Base-by-base conservation (phyloP, 202 grass and related monocot species). In the Panicum virgatum region DNA sequence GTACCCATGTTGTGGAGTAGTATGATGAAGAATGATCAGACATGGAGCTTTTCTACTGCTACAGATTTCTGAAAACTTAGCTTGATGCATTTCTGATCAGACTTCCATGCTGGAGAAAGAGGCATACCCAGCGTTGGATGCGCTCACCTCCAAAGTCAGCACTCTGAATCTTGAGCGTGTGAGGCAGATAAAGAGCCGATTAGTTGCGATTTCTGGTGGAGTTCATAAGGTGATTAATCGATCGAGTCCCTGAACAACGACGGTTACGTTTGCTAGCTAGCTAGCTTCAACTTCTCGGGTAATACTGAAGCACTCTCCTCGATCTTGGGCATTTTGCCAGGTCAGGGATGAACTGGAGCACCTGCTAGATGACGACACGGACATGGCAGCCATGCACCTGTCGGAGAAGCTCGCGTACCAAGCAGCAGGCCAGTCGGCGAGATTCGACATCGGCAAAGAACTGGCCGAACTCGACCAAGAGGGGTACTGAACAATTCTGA, bases 131-230 rank as follows among this genome's bases (percentile, higher is more conserved):
- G 88, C 85, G 52, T 63, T 94, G 67, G 91, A 94, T 45, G 85
- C 88, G 60, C 85, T 90, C 37, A 88, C 83, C 32, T 82, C 83
- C 47, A 88, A 88, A 51, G 59, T 90, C 61, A 94, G 91, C 76
- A 88, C 91, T 15, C 82, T 94, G 27, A 94, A 88, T 81, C 85
- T 94, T 36, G 91, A 94, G 82, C 85, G 53, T 57, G 85, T 90
- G 2, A 83, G 88, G 45, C 85, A 94, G 39, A 88, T 94, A 25
- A 94, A 90, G 81, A 81, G 91, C 43, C 79, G 74, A 23, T 83
- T 93, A 51, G 88, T 93, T 51, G 79, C 51, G 0, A 86, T 90
- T 39, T 85, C 66, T 19, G 79, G 85, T 23, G 70, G 88, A 52
- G 50, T 52, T n/a, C 50, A 52, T n/a, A 52, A 52, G 50, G 47